A percentile compares a stretch with the other conserved stretches of the same genome.
Evolutionary conservation across 2,329 filamentous ascomycete species (phyloP).

Genomic region (Fusarium solani-melongenae): DNA sequence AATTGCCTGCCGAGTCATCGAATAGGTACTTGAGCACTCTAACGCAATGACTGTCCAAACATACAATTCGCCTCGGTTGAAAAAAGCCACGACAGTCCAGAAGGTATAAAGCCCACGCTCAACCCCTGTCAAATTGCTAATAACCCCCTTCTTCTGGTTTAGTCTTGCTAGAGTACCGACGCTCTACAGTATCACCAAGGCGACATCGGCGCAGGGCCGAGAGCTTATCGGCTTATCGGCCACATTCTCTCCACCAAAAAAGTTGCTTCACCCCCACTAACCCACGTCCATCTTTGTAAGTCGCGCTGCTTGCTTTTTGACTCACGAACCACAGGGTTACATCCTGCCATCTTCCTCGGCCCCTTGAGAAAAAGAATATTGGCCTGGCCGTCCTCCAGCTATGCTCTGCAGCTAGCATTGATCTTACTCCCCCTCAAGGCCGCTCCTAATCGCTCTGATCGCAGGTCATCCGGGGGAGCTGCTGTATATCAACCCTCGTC

Average conservation of each 20-base stretch:
- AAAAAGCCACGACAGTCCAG: background rate
- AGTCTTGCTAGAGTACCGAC: conserved; percentile 2
- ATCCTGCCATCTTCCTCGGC: background rate
- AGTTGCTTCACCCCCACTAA: conserved; percentile 25
- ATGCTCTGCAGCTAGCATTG: conserved; percentile 40
- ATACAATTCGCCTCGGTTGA: background rate
- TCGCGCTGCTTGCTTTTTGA: conserved; percentile 26
- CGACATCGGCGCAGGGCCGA: conserved; percentile 36
- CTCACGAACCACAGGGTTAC: conserved; percentile 20
- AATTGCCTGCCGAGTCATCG: background rate
- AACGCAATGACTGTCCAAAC: background rate
- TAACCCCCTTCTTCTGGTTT: background rate
- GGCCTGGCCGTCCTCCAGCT: conserved; percentile 5
- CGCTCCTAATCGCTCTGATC: conserved; percentile 25
- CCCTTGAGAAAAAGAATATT: background rate
- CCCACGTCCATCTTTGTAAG: conserved; percentile 25
- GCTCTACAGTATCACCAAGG: conserved; percentile 18
- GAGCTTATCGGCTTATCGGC: conserved; percentile 44
- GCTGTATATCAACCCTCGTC: conserved; percentile 11
- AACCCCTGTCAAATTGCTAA: background rate
- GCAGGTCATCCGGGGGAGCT: conserved; percentile 36
- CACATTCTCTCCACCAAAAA: conserved; percentile 18
- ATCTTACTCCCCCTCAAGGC: conserved; percentile 27
- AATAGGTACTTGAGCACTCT: background rate
- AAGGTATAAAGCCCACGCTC: background rate